These are phyloP conservation scores for Helenozyma baotianmanensis DNA, from an alignment of 805 yeast species.

Conservation along the genomic window DNA sequence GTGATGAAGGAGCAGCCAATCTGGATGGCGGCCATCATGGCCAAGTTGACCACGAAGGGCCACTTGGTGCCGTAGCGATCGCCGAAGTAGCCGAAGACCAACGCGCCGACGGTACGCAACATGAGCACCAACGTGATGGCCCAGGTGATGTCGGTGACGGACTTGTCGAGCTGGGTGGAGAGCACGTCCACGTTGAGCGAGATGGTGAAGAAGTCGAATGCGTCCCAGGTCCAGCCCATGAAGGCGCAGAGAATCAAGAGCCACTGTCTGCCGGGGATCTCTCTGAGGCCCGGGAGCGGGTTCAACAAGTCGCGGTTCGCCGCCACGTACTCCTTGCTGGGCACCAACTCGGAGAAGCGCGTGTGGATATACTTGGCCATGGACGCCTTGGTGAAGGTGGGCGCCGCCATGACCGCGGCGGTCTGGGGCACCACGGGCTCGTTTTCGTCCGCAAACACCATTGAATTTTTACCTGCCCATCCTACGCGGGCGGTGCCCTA, in stretches of 20 bases:
- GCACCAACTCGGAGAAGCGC: slow-evolving; percentile 12
- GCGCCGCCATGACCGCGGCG: slow-evolving; percentile 6
- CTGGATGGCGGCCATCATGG: slow-evolving; percentile 5
- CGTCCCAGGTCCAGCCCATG: slow-evolving; percentile 12
- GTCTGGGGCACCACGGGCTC: background rate
- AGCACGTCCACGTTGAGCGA: slow-evolving; percentile 5
- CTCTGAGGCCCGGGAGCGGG: slow-evolving; percentile 12
- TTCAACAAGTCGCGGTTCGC: slow-evolving; percentile 20
- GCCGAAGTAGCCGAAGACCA: slow-evolving; percentile 8
- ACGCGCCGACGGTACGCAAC: slow-evolving; percentile 11
- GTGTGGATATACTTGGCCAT: slow-evolving; percentile 5
- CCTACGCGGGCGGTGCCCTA: background rate
- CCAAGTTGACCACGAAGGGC: slow-evolving; percentile 10
- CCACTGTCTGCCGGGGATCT: slow-evolving; percentile 8
- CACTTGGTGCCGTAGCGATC: slow-evolving; percentile 10
- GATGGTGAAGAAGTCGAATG: slow-evolving; percentile 10
- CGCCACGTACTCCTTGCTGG: slow-evolving; percentile 9
- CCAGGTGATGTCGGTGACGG: slow-evolving; percentile 10
- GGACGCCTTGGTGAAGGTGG: slow-evolving; percentile 6
- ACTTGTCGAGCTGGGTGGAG: slow-evolving; percentile 3
- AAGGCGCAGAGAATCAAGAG: slow-evolving; percentile 7
- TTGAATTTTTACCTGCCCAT: background rate
- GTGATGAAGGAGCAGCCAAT: slow-evolving; percentile 7
- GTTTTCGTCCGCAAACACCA: background rate
- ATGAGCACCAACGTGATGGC: slow-evolving; percentile 11